Base-by-base conservation (phyloP, 1,284 basidiomycete species). In the Moesziomyces parantarcticus region DNA sequence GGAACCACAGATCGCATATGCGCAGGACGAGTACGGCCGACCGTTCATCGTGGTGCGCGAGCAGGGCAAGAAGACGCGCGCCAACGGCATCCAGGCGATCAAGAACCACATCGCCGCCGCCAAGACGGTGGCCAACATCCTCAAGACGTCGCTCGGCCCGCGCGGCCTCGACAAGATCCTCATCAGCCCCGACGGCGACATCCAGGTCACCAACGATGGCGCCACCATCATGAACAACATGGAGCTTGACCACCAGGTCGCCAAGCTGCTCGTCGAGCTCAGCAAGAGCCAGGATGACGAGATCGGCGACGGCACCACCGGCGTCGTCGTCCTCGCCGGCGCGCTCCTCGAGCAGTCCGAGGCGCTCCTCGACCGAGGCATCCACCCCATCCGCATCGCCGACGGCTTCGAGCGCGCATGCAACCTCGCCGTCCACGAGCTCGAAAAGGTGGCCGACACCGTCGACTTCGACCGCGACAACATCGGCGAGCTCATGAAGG, bases 221-320 rank as follows among this genome's bases (percentile, higher is more conserved):
- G 96, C 96, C 14, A 82, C 83, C 25, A 83, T 84, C 58, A 79
- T 83, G 78, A 76, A 77, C 66, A 77, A 80, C 60, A 80, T 80
- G 76, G 74, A 98, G 86, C 94, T 99, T 50, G 96, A 99, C 82
- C 95, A 98, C 84, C 95, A 97, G 86, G 96, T 99, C 82, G 96
- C 96, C 63, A 98, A 97, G 86, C 89, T 99, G 45, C 89, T 99
- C 42, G 96, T 99, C 11, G 93, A 99, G 84, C 88, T 98, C 46
- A 95, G 93, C 50, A 95, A 95, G 87, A 94, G 92, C 82, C 96
- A 99, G 87, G 96, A 99, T 84, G 95, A 98, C 85, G 96, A 99
- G 87, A 97, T 99, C 84, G 96, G 97, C 49, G 96, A 99, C 86
- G 97, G 96, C 59, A 99, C 96, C 11, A 99, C 96, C 36, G 97